phyloP scores from a whole-genome alignment of 2,329 filamentous ascomycete species.

The Epichloe brachyelytri region DNA sequence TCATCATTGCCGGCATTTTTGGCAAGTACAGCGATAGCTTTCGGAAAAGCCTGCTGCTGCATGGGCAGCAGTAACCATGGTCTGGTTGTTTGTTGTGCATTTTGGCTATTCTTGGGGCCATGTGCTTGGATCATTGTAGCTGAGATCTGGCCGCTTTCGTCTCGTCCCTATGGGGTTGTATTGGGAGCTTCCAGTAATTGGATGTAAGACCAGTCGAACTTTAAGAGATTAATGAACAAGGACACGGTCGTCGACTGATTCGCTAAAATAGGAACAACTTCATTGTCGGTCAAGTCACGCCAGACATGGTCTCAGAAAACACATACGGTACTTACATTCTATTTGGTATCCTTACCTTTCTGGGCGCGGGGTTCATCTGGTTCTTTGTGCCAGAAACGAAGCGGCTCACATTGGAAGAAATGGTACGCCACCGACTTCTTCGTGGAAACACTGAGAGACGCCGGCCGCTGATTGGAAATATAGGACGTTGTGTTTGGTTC shows the following conservation, averaged over 20 bases:
- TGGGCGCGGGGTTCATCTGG: constrained; percentile 49
- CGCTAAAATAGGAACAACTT: no score
- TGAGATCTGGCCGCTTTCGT: constrained; percentile 39
- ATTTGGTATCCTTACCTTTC: constrained; percentile 51
- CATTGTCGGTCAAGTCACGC: no score
- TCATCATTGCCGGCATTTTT: constrained; percentile 30
- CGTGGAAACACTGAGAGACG: background rate
- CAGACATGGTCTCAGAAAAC: constrained; percentile 43
- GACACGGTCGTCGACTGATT: no score
- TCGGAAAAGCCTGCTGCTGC: constrained; percentile 45
- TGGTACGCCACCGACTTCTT: constrained; percentile 21
- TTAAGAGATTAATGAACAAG: no score
- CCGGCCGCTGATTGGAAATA: background rate
- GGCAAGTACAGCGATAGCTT: constrained; percentile 50
- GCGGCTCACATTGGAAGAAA: constrained; percentile 49
- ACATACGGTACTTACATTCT: constrained; percentile 61
- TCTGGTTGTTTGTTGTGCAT: constrained; percentile 63
- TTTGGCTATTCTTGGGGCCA: constrained; percentile 67
- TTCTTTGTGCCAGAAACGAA: constrained; percentile 55
- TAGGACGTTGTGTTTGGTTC: constrained; percentile 53
- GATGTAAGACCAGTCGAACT: no score
- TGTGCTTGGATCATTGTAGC: constrained; percentile 63
- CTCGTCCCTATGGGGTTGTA: background rate
- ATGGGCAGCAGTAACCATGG: constrained; percentile 55
- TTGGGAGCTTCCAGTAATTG: background rate